Evolutionary conservation across 225 moss, liverwort and hornwort genomes (phyloP).

Genomic region (Pleurozium schreberi): DNA sequence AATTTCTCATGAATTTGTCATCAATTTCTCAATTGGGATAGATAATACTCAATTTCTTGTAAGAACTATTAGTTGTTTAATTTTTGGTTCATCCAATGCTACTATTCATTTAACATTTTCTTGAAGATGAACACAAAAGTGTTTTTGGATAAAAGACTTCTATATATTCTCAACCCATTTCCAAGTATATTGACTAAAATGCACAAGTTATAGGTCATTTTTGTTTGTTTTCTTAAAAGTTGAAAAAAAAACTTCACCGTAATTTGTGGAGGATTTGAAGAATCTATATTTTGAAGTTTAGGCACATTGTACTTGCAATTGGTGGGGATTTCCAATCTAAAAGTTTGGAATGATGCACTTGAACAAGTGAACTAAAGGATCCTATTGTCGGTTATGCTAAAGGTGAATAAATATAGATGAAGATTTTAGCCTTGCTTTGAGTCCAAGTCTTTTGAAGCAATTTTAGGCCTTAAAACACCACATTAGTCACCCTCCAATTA

Average conservation of each 20-base stretch:
- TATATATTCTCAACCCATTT: rapidly evolving
- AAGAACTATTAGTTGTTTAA: not conserved
- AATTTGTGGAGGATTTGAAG: not conserved
- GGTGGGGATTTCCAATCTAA: not conserved
- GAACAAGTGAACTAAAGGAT: not conserved
- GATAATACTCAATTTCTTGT: not conserved
- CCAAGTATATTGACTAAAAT: not conserved
- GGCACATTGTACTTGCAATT: not conserved
- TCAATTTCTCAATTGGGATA: too few species aligned
- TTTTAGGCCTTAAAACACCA: not conserved
- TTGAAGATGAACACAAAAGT: not conserved
- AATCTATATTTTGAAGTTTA: not conserved
- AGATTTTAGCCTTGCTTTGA: not conserved
- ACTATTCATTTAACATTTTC: too few species aligned
- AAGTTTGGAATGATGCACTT: not conserved
- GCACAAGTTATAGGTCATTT: not conserved
- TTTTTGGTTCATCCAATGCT: not conserved
- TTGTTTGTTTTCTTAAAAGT: not conserved
- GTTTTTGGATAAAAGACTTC: not conserved
- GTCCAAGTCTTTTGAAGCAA: not conserved
- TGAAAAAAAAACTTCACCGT: not conserved
- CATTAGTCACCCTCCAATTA: too few species aligned
- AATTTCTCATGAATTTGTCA: too few species aligned
- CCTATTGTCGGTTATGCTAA: rapidly evolving
- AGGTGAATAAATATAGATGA: rapidly evolving